phyloP scores from a whole-genome alignment of 2,329 filamentous ascomycete species.

The Emmonsia crescens region DNA sequence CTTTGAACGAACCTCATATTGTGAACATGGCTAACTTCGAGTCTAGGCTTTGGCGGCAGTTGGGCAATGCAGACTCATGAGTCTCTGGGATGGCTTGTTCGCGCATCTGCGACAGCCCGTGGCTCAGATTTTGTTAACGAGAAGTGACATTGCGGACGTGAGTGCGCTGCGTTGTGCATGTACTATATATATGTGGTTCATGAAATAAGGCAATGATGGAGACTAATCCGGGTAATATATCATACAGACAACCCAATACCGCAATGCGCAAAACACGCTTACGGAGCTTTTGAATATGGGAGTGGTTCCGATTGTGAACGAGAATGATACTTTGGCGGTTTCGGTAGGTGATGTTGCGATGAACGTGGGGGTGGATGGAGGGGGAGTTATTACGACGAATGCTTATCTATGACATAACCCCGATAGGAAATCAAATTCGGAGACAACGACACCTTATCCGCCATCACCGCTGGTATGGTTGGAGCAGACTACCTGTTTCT shows the following conservation, averaged over 20 bases:
- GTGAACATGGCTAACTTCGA: conserved; percentile 6
- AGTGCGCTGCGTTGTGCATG: conserved; percentile 20
- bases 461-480: conserved; percentile 94
- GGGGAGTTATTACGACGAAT: not conserved
- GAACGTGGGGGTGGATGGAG: not conserved
- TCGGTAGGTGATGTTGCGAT: conserved; percentile 39
- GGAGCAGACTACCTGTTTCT: conserved; percentile 93
- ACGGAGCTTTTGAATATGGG: conserved; percentile 83
- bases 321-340: conserved; percentile 94
- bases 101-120: conserved; percentile 78
- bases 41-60: conserved; percentile 77
- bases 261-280: conserved; percentile 94
- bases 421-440: conserved; percentile 87
- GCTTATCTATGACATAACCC: not conserved
- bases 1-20: not conserved
- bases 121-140: conserved; percentile 85
- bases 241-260: conserved; percentile 69
- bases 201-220: not conserved
- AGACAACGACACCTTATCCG: conserved; percentile 94
- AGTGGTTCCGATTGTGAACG: conserved; percentile 96
- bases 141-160: conserved; percentile 93
- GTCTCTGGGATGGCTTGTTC: conserved; percentile 90
- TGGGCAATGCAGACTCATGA: conserved; percentile 89
- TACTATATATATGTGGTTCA: not conserved
- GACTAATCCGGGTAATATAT: conserved; percentile 10